Base-by-base conservation (phyloP, 352 stramenopile species). In the Globisporangium megalacanthum region DNA sequence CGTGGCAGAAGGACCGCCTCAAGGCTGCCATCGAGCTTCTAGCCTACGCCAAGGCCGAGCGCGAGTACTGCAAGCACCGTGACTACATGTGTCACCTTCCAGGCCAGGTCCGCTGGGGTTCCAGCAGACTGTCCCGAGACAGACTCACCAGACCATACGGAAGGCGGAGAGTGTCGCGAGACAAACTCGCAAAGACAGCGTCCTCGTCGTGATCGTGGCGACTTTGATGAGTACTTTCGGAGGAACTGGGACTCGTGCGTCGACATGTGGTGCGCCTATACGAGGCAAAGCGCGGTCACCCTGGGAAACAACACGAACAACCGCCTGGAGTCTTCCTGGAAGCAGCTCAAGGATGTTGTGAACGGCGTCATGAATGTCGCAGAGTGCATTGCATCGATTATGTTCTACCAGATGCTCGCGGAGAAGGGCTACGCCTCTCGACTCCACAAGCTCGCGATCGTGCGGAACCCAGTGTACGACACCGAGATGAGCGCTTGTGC, bases 221-320 rank as follows among this genome's bases (percentile, higher is more conserved):
- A 19, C 0, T 70, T 75, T 49, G 56, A 64, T 10, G 13, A 22
- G 0, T 69, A 74, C 19, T 64, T 74, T 49, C 22, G 7, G 0
- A 69, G 66, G 22, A 74, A 67, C 19, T 73, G 58, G 66, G 55
- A 69, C 20, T 41, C 8, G 13, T 70, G 55, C 56, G 19, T 37
- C 2, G 20, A 50, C 2, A 44, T 61, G 45, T 69, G 60, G 63
- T 70, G 60, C 8, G 44, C 60, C 0, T 66, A 60, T 33, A 41
- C 54, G 13, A 47, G 44, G 0, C 19, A 64, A 15, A 66, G 62
- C 47, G 42, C 45, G 19, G 39, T 52, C 15, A 65, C 47, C 6
- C 36, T 70, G 10, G 58, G 59, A 2, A 73, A 61, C 56, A 67
- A 71, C 37, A 69, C 67, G 0, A 74, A 75, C 37, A 72, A 75